These are phyloP conservation scores for Prinsepia uniflora DNA, from an alignment of 306 rosid species.

Conservation along the genomic window DNA sequence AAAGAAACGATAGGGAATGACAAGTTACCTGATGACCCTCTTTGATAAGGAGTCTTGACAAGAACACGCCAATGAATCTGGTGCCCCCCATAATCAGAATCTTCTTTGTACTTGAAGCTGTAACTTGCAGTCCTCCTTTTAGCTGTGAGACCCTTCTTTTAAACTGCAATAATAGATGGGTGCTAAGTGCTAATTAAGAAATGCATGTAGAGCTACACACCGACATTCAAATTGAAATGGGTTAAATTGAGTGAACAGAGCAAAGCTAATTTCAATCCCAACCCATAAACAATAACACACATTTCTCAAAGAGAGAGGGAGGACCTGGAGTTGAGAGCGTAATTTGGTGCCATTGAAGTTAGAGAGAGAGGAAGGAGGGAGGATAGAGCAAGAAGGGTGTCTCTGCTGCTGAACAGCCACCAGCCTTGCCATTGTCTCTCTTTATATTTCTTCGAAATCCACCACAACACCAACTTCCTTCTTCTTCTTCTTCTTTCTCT, in stretches of 20 bases:
- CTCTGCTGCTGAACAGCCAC: slow-evolving; percentile 64
- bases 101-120: slow-evolving; percentile 78
- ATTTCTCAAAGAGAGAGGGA: slow-evolving; percentile 8
- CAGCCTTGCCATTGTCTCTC: slow-evolving; percentile 59
- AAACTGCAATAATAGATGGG: slow-evolving; percentile 34
- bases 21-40: slow-evolving; percentile 83
- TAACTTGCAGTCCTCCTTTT: slow-evolving; percentile 54
- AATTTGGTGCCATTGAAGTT: slow-evolving; percentile 77
- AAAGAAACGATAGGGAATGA: neutral
- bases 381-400: slow-evolving; percentile 60
- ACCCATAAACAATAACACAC: neutral
- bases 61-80: slow-evolving; percentile 83
- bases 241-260: neutral
- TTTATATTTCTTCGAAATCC: neutral
- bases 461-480: neutral
- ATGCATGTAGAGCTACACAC: neutral
- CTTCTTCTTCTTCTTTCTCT: slow-evolving; percentile 8
- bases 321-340: slow-evolving; percentile 71
- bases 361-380: slow-evolving; percentile 88
- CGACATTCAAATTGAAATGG: neutral
- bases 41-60: slow-evolving; percentile 89
- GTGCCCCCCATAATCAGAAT: slow-evolving; percentile 97
- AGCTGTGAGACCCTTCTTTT: slow-evolving; percentile 59
- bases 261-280: neutral
- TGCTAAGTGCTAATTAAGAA: neutral